Evolutionary conservation across 2,329 filamentous ascomycete genomes (phyloP), one percentile per base, ranked within the genome.

Genomic region (Claviceps quebecensis): DNA sequence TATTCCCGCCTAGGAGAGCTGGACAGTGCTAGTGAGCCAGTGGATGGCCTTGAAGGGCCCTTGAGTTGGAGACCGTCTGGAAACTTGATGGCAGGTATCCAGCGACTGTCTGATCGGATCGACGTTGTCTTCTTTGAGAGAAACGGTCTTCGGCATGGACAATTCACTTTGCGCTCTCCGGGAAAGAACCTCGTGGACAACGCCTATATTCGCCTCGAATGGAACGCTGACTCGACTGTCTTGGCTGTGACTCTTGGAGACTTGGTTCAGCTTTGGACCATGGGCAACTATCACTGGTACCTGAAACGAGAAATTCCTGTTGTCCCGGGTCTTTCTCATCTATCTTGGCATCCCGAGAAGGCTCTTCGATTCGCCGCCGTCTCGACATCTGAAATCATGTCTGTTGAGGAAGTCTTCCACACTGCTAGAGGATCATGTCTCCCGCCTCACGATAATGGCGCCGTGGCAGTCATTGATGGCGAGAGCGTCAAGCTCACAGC

Each of bases 231-330:
- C 64, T 98, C 93, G 0, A 91, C 83, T 1, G 87, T 95, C 0
- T 74, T 98, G 45, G 89, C 91, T 5, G 83, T 96, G n/a, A 74
- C 79, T 1, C 80, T 90, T 58, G 72, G 73, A 36, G 79, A 89
- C 56, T 77, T 80, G 52, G 71, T 93, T n/a, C 93, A 98, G 63
- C 72, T 98, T 1, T 98, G 93, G 93, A 95, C 89, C 0, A 95
- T 85, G 76, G 86, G 88, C 19, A 98, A 98, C 65, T 98, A 98
- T 59, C 87, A 97, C 64, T 98, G 93, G 79, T 97, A 97, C 65
- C 74, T 98, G 16, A 98, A 98, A 69, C 89, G 95, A 64, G 89
- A 96, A 63, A 74, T 96, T 6, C 68, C 71, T 6, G 69, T 75
- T 6, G 59, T 65, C 7, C 60, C 58, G 13, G 57, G 60, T 3